These are phyloP conservation scores for Acacia melanoxylon DNA, from an alignment of 306 rosid species.

Conservation along the genomic window DNA sequence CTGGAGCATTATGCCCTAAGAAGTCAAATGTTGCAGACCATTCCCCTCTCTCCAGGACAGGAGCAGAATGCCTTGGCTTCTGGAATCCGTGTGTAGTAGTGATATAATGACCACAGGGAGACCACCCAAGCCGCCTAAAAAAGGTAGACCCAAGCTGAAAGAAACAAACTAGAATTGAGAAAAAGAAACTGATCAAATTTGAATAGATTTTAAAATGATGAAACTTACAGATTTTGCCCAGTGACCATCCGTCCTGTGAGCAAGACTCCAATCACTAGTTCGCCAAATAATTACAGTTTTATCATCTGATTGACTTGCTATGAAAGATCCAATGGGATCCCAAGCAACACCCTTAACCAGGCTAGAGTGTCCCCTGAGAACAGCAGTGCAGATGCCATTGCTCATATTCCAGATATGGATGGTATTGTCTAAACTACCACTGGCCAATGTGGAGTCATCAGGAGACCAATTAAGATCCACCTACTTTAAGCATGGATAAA, in stretches of 20 bases:
- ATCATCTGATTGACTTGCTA: slow-evolving; percentile 99
- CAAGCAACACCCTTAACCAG: slow-evolving; percentile 97
- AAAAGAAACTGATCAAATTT: slow-evolving; percentile 30
- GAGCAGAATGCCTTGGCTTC: slow-evolving; percentile 99
- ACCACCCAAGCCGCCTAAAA: slow-evolving; percentile 99
- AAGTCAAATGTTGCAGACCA: slow-evolving; percentile 99
- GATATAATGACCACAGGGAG: slow-evolving; percentile 98
- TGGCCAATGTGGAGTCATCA: slow-evolving; percentile 92
- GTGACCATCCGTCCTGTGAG: slow-evolving; percentile 94
- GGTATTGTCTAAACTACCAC: slow-evolving; percentile 96
- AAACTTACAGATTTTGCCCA: slow-evolving; percentile 93
- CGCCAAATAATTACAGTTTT: slow-evolving; percentile 97
- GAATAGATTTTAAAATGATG: slow-evolving; percentile 14
- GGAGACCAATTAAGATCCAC: slow-evolving; percentile 99
- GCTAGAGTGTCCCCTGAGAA: slow-evolving; percentile 98
- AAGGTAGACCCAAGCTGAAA: slow-evolving; percentile 98
- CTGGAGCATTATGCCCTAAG: slow-evolving; percentile 96
- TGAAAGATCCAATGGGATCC: slow-evolving; percentile 99
- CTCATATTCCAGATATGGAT: slow-evolving; percentile 95
- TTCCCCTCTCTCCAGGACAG: slow-evolving; percentile 98
- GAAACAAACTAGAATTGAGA: slow-evolving; percentile 32
- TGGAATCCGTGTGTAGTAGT: slow-evolving; percentile 99
- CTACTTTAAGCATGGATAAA: slow-evolving; percentile 89
- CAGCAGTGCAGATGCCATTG: slow-evolving; percentile 95
- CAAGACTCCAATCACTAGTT: slow-evolving; percentile 99